Evolutionary conservation across 495 filamentous ascomycete species (phyloP).

Genomic region (Podospora sp.): DNA sequence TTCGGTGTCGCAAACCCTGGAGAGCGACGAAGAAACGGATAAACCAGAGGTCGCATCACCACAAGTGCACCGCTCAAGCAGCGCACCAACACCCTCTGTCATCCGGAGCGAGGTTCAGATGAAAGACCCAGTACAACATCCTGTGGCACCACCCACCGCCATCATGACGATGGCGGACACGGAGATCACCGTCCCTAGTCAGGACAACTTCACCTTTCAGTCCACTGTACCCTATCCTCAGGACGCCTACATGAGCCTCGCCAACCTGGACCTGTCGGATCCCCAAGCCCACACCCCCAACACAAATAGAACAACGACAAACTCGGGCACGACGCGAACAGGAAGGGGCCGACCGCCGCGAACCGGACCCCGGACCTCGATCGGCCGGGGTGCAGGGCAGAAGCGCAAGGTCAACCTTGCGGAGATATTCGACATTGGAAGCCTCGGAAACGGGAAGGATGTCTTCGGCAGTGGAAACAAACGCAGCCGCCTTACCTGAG

Average conservation of each 20-base stretch:
- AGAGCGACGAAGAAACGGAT: conserved; percentile 75
- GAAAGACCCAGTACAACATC: conserved; percentile 46
- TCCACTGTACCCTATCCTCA: conserved; percentile 68
- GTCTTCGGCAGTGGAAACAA: conserved; percentile 67
- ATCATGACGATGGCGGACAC: conserved; percentile 31
- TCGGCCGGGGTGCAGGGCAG: conserved; percentile 65
- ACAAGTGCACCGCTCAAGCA: conserved; percentile 56
- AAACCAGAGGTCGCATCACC: conserved; percentile 66
- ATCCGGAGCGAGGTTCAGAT: conserved; percentile 46
- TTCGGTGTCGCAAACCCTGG: conserved; percentile 46
- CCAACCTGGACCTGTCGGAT: conserved; percentile 55
- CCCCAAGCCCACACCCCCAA: conserved; percentile 32
- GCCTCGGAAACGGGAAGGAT: conserved; percentile 64
- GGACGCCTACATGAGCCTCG: conserved; percentile 65
- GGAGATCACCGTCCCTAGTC: conserved; percentile 43
- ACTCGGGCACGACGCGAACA: conserved; percentile 56
- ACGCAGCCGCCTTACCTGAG: conserved; percentile 47
- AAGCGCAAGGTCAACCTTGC: conserved; percentile 77
- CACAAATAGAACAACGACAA: conserved; percentile 43
- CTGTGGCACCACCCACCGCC: conserved; percentile 34
- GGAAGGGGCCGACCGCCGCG: conserved; percentile 41
- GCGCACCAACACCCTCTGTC: conserved; percentile 39
- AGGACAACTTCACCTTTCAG: conserved; percentile 71
- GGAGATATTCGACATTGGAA: conserved; percentile 83
- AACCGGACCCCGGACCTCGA: conserved; percentile 46